Evolutionary conservation across 306 rosid species (phyloP), one percentile per base, ranked within the genome.

Genomic region (Quercus rubra): DNA sequence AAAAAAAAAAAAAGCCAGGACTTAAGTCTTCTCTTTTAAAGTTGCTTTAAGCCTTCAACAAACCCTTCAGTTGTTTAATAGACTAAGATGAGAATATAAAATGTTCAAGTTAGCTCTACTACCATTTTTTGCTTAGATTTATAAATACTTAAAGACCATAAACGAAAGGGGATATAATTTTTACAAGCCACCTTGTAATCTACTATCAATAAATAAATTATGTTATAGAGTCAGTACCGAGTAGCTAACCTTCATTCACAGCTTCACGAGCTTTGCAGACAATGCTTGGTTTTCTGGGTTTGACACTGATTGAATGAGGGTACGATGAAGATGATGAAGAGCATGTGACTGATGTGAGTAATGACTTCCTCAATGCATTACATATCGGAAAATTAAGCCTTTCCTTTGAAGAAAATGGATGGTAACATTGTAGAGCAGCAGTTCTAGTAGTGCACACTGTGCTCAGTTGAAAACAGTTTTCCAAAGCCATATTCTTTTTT

Each of bases 181-280:
- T 66, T 31, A 66, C 49, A 6, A 31, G 33, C 72, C 46, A 64
- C 46, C 23, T 2, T 27, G 21, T 17, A 21, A 67, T 19, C 27
- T 67, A 7, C 52, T 67, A 7, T 23, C 72, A 67, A 67, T 18
- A 68, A 33, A 68, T 10, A 5, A 35, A 27, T 62, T 1, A 35
- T 68, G n/a, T 3, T 18, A 10, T 3, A 20, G 17, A 55, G 72
- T 49, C 17, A 49, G 54, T 12, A 58, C 54, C 41, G 49, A 68
- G 55, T 49, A 62, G 61, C 54, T 21, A 79, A 86, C 97, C 97
- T 87, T 83, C 83, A 74, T 89, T 15, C 17, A 89, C 76, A 20
- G 91, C 88, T 83, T 92, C 94, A 33, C 90, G 91, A 83, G 97
- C 97, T 74, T 87, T 87, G 90, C 97, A 92, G 82, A 92, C 62